Evolutionary conservation across 2,329 filamentous ascomycete species (phyloP).

Genomic region (Pseudogymnoascus sp.): DNA sequence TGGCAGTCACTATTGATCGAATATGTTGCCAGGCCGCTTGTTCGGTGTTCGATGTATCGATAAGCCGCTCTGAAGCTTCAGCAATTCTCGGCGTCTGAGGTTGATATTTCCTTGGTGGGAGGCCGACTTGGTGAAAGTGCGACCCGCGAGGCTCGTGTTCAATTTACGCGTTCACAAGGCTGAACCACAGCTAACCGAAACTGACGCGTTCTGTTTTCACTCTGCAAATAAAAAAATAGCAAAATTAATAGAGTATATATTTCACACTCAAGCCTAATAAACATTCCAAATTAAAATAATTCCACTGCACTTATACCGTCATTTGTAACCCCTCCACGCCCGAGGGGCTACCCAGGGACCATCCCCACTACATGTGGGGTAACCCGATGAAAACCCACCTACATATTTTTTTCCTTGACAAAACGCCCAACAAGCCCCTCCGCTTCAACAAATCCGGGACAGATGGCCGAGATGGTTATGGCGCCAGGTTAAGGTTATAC

Average conservation of each 20-base stretch:
- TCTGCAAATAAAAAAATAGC: neutral
- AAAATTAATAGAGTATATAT: neutral
- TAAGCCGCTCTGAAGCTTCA: neutral
- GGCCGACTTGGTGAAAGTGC: neutral
- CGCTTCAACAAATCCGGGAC: slow-evolving; percentile 8
- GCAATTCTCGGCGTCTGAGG: neutral
- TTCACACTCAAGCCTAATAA: neutral
- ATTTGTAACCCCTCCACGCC: neutral
- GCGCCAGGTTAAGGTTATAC: slow-evolving; percentile 11
- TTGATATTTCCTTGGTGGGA: neutral
- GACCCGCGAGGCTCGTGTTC: neutral
- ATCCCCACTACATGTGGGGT: neutral
- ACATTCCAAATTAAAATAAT: neutral
- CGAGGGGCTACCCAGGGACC: neutral
- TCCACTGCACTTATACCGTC: neutral
- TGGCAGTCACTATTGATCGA: neutral
- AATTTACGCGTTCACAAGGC: slow-evolving; percentile 1
- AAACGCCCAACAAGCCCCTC: neutral
- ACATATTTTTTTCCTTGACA: neutral
- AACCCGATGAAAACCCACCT: neutral
- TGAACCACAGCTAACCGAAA: neutral
- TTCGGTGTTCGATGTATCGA: neutral
- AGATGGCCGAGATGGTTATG: slow-evolving; percentile 11
- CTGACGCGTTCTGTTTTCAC: neutral
- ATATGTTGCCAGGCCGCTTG: neutral